A percentile compares a stretch with the other conserved stretches of the same genome.
Conservation (phyloP, 208 protist species). For the Sergeia podlipaevii region DNA sequence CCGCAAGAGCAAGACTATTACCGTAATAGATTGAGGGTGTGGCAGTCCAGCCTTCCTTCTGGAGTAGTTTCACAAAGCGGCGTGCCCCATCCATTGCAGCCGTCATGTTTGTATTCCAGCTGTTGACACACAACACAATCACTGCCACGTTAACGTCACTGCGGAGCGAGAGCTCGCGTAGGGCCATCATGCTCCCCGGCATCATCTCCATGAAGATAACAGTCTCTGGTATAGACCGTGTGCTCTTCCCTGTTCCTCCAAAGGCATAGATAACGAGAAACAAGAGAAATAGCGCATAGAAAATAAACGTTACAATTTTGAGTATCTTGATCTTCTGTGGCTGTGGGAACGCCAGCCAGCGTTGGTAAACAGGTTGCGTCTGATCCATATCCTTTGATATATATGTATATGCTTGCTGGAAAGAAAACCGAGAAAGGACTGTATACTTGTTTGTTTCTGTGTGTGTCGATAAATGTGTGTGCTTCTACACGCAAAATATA, state of each 20-base stretch:
- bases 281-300: conserved; percentile 58
- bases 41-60: conserved; percentile 30
- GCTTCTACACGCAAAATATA: too few species aligned
- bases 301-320: conserved; percentile 40
- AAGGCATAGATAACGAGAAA: conserved; percentile 75
- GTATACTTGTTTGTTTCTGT: too few species aligned
- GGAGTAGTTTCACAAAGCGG: conserved; percentile 29
- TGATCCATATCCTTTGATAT: too few species aligned
- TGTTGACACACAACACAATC: conserved; percentile 51
- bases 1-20: conserved; percentile 21
- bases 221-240: conserved; percentile 11
- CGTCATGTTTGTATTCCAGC: conserved; percentile 33
- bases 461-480: too few species aligned
- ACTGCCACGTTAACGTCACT: conserved; percentile 49
- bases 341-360: conserved; percentile 52
- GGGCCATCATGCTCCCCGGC: conserved; percentile 41
- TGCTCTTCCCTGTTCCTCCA: conserved; percentile 44
- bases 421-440: too few species aligned
- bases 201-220: conserved; percentile 73
- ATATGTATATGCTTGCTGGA: too few species aligned
- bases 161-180: conserved; percentile 67
- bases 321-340: conserved; percentile 64
- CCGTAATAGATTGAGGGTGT: conserved; percentile 49
- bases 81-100: conserved; percentile 17
- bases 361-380: too few species aligned